phyloP scores from a whole-genome alignment of 345 rosid species.

The Salix suchowensis region DNA sequence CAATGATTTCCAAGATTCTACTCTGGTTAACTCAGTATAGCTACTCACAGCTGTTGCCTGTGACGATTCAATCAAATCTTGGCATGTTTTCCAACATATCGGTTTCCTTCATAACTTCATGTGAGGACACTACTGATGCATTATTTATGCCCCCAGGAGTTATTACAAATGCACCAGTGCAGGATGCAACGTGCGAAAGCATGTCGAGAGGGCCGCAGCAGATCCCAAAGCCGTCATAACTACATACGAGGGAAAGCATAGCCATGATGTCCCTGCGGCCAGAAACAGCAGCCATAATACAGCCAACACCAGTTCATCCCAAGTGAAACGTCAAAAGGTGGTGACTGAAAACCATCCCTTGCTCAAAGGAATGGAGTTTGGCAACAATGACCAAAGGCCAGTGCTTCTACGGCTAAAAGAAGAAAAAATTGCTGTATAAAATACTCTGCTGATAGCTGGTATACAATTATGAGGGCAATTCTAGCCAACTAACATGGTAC shows the following conservation, averaged over 20 bases:
- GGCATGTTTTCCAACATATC: background rate
- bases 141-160: conserved; percentile 46
- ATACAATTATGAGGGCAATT: background rate
- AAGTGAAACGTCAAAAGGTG: conserved; percentile 24
- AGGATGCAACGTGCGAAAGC: conserved; percentile 91
- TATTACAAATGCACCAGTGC: conserved; percentile 83
- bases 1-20: background rate
- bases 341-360: conserved; percentile 31
- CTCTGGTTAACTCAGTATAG: background rate
- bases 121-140: conserved; percentile 16
- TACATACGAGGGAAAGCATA: conserved; percentile 95
- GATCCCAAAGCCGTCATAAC: conserved; percentile 90
- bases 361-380: conserved; percentile 40
- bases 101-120: background rate
- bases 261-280: conserved; percentile 76
- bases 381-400: conserved; percentile 50
- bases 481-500: conserved; percentile 12
- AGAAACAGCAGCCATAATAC: conserved; percentile 49
- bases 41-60: background rate
- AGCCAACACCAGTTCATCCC: conserved; percentile 21
- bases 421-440: conserved; percentile 55
- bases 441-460: background rate
- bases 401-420: conserved; percentile 65
- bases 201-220: conserved; percentile 87
- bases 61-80: background rate